phyloP scores from a whole-genome alignment of 2,329 filamentous ascomycete species.

The Teratosphaeria pseudoeucalypti region DNA sequence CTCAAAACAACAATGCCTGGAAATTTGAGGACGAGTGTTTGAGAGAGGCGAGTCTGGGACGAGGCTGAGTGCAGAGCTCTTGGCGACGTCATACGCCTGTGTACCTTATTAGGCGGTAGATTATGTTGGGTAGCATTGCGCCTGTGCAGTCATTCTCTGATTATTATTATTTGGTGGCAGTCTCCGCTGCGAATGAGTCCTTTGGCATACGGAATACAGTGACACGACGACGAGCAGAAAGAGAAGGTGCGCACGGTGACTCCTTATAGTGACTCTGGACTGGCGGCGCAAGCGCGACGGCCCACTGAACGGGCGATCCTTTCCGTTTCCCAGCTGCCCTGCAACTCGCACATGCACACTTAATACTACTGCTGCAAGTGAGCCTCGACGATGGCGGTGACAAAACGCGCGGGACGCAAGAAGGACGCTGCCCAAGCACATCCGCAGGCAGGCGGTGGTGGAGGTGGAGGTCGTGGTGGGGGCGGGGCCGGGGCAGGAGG shows the following conservation, averaged over 20 bases:
- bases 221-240: not conserved
- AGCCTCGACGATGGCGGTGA: slow-evolving; percentile 32
- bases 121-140: not conserved
- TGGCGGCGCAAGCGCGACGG: not conserved
- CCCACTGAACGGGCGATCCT: not conserved
- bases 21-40: not conserved
- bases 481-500: slow-evolving; percentile 26
- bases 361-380: not conserved
- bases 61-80: not conserved
- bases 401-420: slow-evolving; percentile 49
- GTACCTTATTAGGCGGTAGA: not conserved
- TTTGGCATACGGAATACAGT: not conserved
- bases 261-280: not conserved
- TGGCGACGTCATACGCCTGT: not conserved
- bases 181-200: not conserved
- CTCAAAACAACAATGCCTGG: no score
- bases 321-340: no score
- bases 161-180: not conserved
- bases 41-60: not conserved
- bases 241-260: not conserved
- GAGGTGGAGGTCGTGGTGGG: slow-evolving; percentile 5
- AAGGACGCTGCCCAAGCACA: slow-evolving; percentile 39
- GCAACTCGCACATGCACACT: not conserved
- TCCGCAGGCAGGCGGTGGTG: slow-evolving; percentile 19
- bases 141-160: not conserved